Evolutionary conservation across 805 yeast species (phyloP).

Genomic region (Lachancea sp.): DNA sequence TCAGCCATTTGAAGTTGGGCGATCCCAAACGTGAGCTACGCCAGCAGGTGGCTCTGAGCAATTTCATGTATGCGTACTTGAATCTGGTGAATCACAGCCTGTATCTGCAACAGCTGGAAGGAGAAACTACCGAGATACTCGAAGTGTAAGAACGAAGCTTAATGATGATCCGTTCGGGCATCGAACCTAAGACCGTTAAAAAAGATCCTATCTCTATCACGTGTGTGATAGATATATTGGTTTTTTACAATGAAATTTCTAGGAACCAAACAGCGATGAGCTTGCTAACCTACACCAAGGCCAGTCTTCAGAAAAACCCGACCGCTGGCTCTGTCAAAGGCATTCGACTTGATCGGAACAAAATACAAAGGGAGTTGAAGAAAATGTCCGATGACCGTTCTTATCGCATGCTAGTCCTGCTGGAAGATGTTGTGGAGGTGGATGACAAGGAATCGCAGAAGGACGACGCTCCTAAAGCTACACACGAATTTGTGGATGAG

Average conservation of each 20-base stretch:
- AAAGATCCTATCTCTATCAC: too few relatives aligned
- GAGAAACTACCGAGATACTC: slow-evolving; percentile 18
- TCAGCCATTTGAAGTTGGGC: slow-evolving; percentile 88
- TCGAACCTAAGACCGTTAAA: too few relatives aligned
- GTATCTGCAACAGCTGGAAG: slow-evolving; percentile 59
- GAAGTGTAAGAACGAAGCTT: slow-evolving; percentile 5
- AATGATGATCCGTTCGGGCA: too few relatives aligned
- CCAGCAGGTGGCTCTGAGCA: slow-evolving; percentile 88
- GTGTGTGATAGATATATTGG: too few relatives aligned
- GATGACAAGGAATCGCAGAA: slow-evolving; percentile 3
- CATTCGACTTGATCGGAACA: too few relatives aligned
- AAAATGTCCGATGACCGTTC: slow-evolving; percentile 17
- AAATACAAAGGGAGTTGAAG: too few relatives aligned
- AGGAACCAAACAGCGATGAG: slow-evolving; percentile 3
- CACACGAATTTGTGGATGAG: slow-evolving; percentile 32
- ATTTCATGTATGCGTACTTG: slow-evolving; percentile 96
- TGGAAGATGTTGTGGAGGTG: slow-evolving; percentile 21
- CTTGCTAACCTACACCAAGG: background rate
- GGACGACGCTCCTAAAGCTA: slow-evolving; percentile 15
- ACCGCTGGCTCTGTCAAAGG: too few relatives aligned
- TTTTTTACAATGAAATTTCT: background rate
- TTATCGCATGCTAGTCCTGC: slow-evolving; percentile 28
- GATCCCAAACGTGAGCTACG: slow-evolving; percentile 86
- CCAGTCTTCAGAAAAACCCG: background rate
- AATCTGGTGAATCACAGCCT: slow-evolving; percentile 89